Evolutionary conservation across 768 basidiomycete genomes (phyloP).

Genomic region (Sporobolomyces phaffii): DNA sequence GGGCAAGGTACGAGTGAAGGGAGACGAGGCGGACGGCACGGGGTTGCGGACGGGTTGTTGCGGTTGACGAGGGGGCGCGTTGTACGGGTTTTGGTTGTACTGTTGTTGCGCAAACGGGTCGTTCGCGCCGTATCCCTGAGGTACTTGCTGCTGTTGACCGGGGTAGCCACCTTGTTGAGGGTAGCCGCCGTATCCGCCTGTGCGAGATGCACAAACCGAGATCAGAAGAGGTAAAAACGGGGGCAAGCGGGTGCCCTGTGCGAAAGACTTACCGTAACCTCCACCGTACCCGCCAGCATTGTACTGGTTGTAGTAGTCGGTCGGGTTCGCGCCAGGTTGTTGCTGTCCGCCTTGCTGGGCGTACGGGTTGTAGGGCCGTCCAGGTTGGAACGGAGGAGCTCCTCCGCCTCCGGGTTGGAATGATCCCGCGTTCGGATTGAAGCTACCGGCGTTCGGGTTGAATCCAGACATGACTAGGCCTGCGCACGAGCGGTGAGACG

Average conservation of each 20-base stretch:
- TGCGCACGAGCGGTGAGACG: background rate
- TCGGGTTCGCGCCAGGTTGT: slow-evolving; percentile 25
- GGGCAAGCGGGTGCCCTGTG: background rate
- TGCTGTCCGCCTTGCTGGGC: slow-evolving; percentile 40
- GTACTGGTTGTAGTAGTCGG: slow-evolving; percentile 37
- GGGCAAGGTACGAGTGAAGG: slow-evolving; percentile 32
- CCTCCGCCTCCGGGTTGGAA: slow-evolving; percentile 41
- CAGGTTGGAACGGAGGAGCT: slow-evolving; percentile 45
- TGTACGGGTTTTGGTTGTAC: slow-evolving; percentile 41
- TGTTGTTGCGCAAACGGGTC: slow-evolving; percentile 42
- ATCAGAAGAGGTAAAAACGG: background rate
- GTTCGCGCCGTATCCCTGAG: slow-evolving; percentile 42
- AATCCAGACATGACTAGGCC: slow-evolving; percentile 17
- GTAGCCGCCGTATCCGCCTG: slow-evolving; percentile 30
- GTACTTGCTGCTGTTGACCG: slow-evolving; percentile 42
- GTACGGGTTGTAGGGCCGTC: slow-evolving; percentile 46
- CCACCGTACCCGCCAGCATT: slow-evolving; percentile 19
- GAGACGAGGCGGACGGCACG: slow-evolving; percentile 31
- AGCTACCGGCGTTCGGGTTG: slow-evolving; percentile 40
- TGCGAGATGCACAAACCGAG: no score
- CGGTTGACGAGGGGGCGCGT: slow-evolving; percentile 32
- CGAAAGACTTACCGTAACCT: slow-evolving; percentile 34
- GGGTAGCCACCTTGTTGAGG: slow-evolving; percentile 35
- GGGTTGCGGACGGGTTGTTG: slow-evolving; percentile 11
- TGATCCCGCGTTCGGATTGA: slow-evolving; percentile 40